Base-by-base conservation (phyloP, 2,329 filamentous ascomycete species). In the Pezicula radicicola region DNA sequence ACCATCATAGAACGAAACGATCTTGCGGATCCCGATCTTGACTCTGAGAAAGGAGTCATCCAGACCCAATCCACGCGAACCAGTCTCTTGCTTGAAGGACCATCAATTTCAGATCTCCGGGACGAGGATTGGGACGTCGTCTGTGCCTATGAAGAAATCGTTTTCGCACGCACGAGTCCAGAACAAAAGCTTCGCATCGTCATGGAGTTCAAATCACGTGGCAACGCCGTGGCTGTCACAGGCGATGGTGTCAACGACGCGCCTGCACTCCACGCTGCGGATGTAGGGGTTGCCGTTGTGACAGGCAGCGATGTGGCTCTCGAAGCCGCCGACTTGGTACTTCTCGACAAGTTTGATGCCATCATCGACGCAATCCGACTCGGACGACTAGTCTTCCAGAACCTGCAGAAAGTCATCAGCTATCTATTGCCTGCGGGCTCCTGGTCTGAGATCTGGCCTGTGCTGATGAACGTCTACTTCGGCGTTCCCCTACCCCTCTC, bases 21-120 rank as follows among this genome's bases (percentile, higher is more conserved):
- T n/a, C n/a, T n/a, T n/a, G n/a, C n/a, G n/a, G n/a, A n/a, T n/a
- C n/a, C n/a, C n/a, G n/a, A n/a, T n/a, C n/a, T n/a, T n/a, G n/a
- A n/a, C n/a, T n/a, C n/a, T n/a, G n/a, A n/a, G n/a, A n/a, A n/a
- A n/a, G n/a, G n/a, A n/a, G n/a, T n/a, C n/a, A n/a, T n/a, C n/a
- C n/a, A n/a, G n/a, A n/a, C n/a, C n/a, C n/a, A n/a, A n/a, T n/a
- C n/a, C n/a, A n/a, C n/a, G n/a, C n/a, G n/a, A n/a, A n/a, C n/a
- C n/a, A n/a, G n/a, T n/a, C n/a, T 83, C 51, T 80, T 82, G 46
- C 84, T 87, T 81, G 83, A 87, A 68, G 84, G 84, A 0, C 83
- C 83, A 4, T 77, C 73, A 33, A 87, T 87, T 68, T 76, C 84
- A 33, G 75, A 78, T 49, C 75, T 86, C 12, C 75, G 74, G 2